Conservation (phyloP, 768 basidiomycete species). For the Boletus fagicola region DNA sequence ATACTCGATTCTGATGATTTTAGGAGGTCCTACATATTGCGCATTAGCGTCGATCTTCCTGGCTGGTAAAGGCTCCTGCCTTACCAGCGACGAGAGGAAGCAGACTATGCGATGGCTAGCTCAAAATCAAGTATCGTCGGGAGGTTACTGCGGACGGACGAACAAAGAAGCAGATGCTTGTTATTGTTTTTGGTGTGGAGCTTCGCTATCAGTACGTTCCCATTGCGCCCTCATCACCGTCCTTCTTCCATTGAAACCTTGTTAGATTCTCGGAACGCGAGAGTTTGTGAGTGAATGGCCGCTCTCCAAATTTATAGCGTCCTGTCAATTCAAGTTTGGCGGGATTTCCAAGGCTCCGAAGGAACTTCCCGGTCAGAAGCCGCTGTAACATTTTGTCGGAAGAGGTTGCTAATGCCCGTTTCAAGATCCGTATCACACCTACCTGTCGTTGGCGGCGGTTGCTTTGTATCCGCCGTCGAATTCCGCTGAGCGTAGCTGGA, state of each 20-base stretch:
- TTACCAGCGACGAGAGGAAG: conserved; percentile 40
- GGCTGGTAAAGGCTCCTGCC: conserved; percentile 29
- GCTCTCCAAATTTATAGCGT: conserved; percentile 62
- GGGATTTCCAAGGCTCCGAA: conserved; percentile 85
- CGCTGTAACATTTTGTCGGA: not conserved
- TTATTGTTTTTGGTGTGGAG: conserved; percentile 96
- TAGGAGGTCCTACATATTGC: conserved; percentile 94
- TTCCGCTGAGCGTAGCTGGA: conserved; percentile 45
- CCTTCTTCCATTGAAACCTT: not conserved
- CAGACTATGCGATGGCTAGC: conserved; percentile 75
- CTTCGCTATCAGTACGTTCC: conserved; percentile 62
- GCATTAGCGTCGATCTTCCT: conserved; percentile 75
- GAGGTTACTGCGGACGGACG: conserved; percentile 88
- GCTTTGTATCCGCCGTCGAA: conserved; percentile 57
- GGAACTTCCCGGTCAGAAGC: conserved; percentile 66
- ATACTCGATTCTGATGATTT: not conserved
- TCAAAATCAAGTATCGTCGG: conserved; percentile 59
- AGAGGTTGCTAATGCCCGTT: conserved; percentile 11
- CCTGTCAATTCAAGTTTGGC: conserved; percentile 85
- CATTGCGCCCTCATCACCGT: not conserved
- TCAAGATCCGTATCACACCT: conserved; percentile 93
- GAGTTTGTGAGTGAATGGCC: conserved; percentile 55
- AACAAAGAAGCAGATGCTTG: conserved; percentile 89
- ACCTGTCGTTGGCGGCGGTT: conserved; percentile 81
- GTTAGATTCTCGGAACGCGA: conserved; percentile 65